phyloP scores from a whole-genome alignment of 2,329 filamentous ascomycete genomes.

The Aspergillus fumigatus region DNA sequence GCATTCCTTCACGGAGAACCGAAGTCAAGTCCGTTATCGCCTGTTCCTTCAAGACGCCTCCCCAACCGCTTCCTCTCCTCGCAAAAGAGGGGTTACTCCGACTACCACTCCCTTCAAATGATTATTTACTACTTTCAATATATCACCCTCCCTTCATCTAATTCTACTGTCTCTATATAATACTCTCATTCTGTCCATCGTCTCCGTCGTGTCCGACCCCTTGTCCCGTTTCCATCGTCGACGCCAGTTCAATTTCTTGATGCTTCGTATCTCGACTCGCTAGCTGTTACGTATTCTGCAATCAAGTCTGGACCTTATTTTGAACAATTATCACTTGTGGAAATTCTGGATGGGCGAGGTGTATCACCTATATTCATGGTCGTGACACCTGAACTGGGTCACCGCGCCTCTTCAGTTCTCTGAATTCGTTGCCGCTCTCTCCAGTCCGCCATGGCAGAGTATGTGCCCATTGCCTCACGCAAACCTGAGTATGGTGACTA shows the following conservation, averaged over 20 bases:
- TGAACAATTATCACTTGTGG: neutral
- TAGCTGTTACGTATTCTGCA: slow-evolving; percentile 16
- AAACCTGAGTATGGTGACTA: neutral
- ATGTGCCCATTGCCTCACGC: slow-evolving; percentile 15
- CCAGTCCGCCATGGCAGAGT: slow-evolving; percentile 36
- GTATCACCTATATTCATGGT: slow-evolving; percentile 11
- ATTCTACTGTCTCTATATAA: neutral
- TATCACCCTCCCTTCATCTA: neutral
- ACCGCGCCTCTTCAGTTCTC: slow-evolving; percentile 15
- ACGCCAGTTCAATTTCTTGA: slow-evolving; percentile 2
- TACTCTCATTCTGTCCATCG: neutral
- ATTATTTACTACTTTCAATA: neutral
- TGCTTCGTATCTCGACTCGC: slow-evolving; percentile 14
- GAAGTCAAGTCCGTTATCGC: neutral
- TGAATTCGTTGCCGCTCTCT: slow-evolving; percentile 12
- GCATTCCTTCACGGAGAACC: no score
- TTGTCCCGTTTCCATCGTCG: slow-evolving; percentile 3
- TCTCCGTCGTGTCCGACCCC: neutral
- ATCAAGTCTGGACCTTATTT: slow-evolving; percentile 14
- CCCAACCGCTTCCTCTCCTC: neutral
- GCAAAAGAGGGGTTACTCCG: neutral
- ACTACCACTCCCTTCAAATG: neutral
- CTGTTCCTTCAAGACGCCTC: neutral
- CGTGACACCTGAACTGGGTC: slow-evolving; percentile 12
- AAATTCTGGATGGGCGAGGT: slow-evolving; percentile 14